Percentiles rank a stretch among this genome's conserved stretches.
phyloP scores from a whole-genome alignment of 192 early-diverging fungal genomes.

The Gonapodya prolifera region DNA sequence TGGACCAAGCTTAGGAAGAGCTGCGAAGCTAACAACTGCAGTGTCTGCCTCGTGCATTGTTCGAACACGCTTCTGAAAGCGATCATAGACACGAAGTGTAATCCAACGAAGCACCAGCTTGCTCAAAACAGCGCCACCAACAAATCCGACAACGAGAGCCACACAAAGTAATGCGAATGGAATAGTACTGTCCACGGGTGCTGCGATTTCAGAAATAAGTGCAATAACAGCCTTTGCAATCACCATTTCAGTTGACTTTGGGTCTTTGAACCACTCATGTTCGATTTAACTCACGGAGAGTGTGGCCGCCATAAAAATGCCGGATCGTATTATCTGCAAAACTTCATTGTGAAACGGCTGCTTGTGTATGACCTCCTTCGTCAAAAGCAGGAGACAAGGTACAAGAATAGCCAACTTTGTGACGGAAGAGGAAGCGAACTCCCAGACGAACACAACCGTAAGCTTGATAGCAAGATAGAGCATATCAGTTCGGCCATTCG shows the following conservation, averaged over 20 bases:
- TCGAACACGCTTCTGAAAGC: not conserved
- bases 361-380: not conserved
- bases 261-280: not conserved
- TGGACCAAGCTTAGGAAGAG: not conserved
- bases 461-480: not conserved
- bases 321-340: not conserved
- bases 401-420: not conserved
- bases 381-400: not conserved
- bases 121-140: not conserved
- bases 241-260: not conserved
- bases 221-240: not conserved
- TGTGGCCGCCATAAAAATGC: not conserved
- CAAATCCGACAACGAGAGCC: not conserved
- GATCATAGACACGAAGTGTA: not conserved
- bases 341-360: not conserved
- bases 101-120: not conserved
- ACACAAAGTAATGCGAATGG: not conserved
- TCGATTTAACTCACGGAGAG: not conserved
- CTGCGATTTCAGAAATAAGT: not conserved
- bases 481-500: not conserved
- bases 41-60: not conserved
- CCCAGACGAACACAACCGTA: not conserved
- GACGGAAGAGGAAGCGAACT: not conserved
- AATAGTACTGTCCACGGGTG: not conserved
- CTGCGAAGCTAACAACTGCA: not conserved